Conservation (phyloP, 306 rosid species). For the Prinsepia uniflora region DNA sequence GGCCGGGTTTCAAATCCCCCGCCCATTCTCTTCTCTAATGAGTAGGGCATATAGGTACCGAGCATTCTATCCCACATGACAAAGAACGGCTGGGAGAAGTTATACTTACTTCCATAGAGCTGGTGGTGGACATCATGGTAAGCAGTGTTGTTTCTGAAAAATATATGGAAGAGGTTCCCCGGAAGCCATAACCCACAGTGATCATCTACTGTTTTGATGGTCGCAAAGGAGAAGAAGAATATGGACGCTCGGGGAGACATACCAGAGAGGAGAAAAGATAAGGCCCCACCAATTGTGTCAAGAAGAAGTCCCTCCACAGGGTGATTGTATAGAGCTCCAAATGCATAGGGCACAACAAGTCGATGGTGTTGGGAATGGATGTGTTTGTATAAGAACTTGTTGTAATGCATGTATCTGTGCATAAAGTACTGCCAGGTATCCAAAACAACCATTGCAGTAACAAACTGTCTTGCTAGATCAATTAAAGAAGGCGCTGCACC, state of each 20-base stretch:
- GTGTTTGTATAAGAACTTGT: conserved; percentile 89
- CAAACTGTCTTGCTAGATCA: conserved; percentile 57
- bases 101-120: conserved; percentile 89
- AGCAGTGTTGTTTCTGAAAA: conserved; percentile 78
- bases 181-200: conserved; percentile 94
- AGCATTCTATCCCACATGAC: conserved; percentile 79
- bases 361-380: conserved; percentile 91
- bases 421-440: conserved; percentile 97
- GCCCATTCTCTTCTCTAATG: conserved; percentile 63
- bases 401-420: conserved; percentile 98
- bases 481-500: conserved; percentile 44
- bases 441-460: conserved; percentile 78
- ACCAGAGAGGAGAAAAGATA: conserved; percentile 83
- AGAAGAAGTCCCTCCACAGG: conserved; percentile 94
- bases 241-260: conserved; percentile 86
- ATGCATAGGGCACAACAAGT: conserved; percentile 84
- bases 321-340: conserved; percentile 93
- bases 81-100: conserved; percentile 94
- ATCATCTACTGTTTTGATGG: conserved; percentile 90
- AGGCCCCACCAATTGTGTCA: conserved; percentile 88
- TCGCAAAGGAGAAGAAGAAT: conserved; percentile 95
- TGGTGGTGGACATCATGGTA: conserved; percentile 95
- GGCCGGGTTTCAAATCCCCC: conserved; percentile 85
- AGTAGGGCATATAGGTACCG: conserved; percentile 90
- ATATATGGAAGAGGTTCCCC: conserved; percentile 73